Evolutionary conservation across 495 filamentous ascomycete species (phyloP).

Genomic region (Hapsidospora chrysogenum): DNA sequence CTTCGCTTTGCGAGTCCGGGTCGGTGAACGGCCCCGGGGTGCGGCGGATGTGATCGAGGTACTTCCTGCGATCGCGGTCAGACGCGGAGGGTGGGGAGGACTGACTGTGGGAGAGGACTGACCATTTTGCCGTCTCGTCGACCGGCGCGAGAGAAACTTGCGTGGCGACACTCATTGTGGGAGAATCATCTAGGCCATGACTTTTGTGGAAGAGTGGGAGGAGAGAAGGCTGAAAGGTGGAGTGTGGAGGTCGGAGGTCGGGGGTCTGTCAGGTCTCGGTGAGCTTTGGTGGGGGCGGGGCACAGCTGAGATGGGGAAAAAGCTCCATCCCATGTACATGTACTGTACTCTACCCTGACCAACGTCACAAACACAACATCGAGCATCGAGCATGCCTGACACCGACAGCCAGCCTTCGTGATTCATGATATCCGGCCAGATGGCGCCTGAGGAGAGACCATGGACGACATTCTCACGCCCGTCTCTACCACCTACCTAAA

Average conservation of each 20-base stretch:
- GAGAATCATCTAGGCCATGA: background rate
- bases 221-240: background rate
- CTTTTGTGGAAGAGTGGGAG: background rate
- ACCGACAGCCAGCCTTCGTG: too few relatives aligned
- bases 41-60: constrained; percentile 62
- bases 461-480: constrained; percentile 34
- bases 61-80: constrained; percentile 33
- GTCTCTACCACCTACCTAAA: constrained; percentile 25
- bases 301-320: too few relatives aligned
- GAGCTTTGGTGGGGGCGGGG: constrained; percentile 1
- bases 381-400: too few relatives aligned
- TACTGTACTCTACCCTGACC: too few relatives aligned
- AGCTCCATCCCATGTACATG: too few relatives aligned
- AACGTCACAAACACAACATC: too few relatives aligned
- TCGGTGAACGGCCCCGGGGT: constrained; percentile 67
- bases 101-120: background rate
- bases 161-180: constrained; percentile 1
- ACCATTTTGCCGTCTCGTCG: constrained; percentile 1
- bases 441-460: too few relatives aligned
- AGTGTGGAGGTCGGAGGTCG: background rate
- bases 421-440: too few relatives aligned
- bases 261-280: background rate
- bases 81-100: background rate
- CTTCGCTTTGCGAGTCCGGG: constrained; percentile 46
- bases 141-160: background rate